phyloP scores from a whole-genome alignment of 1,284 basidiomycete species.

The Athelia psychrophila region DNA sequence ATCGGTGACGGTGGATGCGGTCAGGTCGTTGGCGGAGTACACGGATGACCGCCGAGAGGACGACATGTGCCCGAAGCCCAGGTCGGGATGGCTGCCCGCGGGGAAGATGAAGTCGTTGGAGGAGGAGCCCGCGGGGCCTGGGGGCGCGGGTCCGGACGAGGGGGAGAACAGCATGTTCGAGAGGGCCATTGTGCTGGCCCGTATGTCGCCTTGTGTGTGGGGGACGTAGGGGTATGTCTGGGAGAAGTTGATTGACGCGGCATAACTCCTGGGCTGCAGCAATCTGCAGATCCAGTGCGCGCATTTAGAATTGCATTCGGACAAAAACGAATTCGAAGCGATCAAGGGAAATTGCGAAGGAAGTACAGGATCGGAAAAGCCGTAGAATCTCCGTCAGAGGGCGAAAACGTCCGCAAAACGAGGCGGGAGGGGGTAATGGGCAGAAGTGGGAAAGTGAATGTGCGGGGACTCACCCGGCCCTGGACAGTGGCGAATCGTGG shows the following conservation, averaged over 20 bases:
- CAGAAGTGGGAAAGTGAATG: not conserved
- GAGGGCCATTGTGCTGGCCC: constrained; percentile 62
- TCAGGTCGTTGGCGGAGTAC: not conserved
- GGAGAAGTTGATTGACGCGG: constrained; percentile 25
- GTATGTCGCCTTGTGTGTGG: constrained; percentile 59
- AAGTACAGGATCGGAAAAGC: not conserved
- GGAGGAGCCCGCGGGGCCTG: constrained; percentile 12
- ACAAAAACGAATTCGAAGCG: not conserved
- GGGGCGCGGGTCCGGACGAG: constrained; percentile 17
- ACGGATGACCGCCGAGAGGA: not conserved
- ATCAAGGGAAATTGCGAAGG: not conserved
- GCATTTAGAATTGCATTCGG: not conserved
- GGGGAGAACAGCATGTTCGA: constrained; percentile 48
- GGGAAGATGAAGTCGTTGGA: constrained; percentile 40
- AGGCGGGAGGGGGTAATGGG: constrained; percentile 6
- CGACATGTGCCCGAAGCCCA: no score
- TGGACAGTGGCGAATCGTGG: constrained; percentile 41
- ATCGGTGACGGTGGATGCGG: not conserved
- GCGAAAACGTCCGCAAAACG: not conserved
- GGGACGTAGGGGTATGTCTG: constrained; percentile 26
- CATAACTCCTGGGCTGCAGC: constrained; percentile 35
- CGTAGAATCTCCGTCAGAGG: not conserved
- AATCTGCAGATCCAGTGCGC: constrained; percentile 21
- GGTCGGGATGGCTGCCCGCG: constrained; percentile 1
- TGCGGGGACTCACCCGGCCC: constrained; percentile 50